Base-by-base conservation (phyloP, 2,329 filamentous ascomycete species). In the Verticillium klebahnii region DNA sequence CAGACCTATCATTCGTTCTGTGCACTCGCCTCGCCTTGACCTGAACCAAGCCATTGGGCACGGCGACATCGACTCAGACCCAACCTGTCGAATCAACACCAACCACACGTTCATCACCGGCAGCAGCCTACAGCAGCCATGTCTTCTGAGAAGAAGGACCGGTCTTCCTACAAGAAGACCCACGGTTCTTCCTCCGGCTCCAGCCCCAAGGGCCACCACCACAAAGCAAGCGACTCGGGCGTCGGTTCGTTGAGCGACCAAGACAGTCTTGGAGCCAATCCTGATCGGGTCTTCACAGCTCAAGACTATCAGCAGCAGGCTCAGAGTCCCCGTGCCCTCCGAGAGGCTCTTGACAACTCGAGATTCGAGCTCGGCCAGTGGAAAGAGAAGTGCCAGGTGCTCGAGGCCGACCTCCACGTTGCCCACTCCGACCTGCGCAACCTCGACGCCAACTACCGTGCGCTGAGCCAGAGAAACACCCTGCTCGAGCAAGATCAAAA, bases 401-500 rank as follows among this genome's bases (percentile, higher is more conserved):
- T 74, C 14, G 64, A 66, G 57, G 62, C 19, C 52, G 54, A 63
- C 23, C 59, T 61, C n/a, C 55, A 59, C 19, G 39, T 37, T 9
- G 31, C 45, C 50, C 9, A 25, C 58, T 58, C 50, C 45, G 63
- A 69, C 29, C 66, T 70, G 62, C 66, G 68, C 34, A 65, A 68
- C 8, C 67, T 75, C 23, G 66, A 69, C 58, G 69, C 69, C 59
- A 69, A 69, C 62, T 66, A 69, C 66, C 36, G 36, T 19, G 66
- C 62, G 34, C 17, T 64, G 25, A n/a, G 62, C 25, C 60, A 63
- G 31, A 56, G 25, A 2, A 52, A 61, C 59, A 63, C 64, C 12
- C 74, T 73, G n/a, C 72, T 76, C 64, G 73, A 75, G 69, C 63
- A 67, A 61, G 73, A 70, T 68, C 75, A 77, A 66, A 71, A 75